phyloP scores from a whole-genome alignment of 352 stramenopile genomes.

The Albugo laibachii region DNA sequence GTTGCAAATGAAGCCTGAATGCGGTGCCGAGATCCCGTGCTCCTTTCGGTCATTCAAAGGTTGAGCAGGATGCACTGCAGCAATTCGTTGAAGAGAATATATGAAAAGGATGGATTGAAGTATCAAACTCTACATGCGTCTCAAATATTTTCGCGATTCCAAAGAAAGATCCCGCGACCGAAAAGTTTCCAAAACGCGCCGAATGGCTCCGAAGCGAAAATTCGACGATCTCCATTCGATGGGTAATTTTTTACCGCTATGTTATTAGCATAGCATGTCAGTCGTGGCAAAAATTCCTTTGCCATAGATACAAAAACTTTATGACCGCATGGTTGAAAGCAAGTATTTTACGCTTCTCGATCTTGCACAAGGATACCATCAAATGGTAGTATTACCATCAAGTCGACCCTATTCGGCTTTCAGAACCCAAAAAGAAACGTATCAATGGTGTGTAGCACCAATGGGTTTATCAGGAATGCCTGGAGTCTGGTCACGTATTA shows the following conservation, averaged over 20 bases:
- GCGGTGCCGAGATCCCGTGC: constrained; percentile 1
- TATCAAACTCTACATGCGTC: constrained; percentile 7
- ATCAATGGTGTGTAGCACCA: background rate
- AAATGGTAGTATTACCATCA: constrained; percentile 6
- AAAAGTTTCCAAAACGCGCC: constrained; percentile 1
- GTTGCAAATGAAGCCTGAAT: constrained; percentile 7
- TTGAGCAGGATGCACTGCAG: constrained; percentile 3
- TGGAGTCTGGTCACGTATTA: constrained; percentile 3
- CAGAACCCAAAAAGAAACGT: background rate
- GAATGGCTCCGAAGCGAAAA: constrained; percentile 6
- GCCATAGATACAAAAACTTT: constrained; percentile 10
- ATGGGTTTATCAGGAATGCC: constrained; percentile 4
- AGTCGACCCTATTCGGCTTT: constrained; percentile 3
- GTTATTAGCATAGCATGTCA: constrained; percentile 7
- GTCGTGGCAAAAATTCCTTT: constrained; percentile 9
- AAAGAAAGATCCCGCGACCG: constrained; percentile 10
- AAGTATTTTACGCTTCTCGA: constrained; percentile 1
- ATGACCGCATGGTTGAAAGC: constrained; percentile 6
- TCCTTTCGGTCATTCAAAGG: constrained; percentile 6
- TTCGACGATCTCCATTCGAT: constrained; percentile 1
- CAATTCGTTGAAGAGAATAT: constrained; percentile 5
- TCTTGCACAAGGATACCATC: constrained; percentile 4
- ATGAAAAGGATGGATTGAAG: constrained; percentile 8
- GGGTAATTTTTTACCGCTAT: constrained; percentile 7
- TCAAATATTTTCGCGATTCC: constrained; percentile 11